Conservation (phyloP, 805 yeast genomes). For the Yamadazyma philogaea region DNA sequence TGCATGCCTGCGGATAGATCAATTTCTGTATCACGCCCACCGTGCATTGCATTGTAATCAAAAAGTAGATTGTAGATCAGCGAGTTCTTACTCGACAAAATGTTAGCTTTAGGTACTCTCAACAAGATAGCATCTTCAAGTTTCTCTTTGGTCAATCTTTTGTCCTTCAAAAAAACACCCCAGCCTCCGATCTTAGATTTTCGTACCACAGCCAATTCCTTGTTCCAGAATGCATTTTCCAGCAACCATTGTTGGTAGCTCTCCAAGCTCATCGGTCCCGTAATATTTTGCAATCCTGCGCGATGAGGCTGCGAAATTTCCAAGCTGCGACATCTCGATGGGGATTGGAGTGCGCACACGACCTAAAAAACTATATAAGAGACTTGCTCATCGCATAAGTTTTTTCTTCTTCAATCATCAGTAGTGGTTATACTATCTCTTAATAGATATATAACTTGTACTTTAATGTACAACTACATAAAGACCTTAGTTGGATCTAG, state of each 20-base stretch:
- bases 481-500: slow-evolving; percentile 37
- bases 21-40: slow-evolving; percentile 23
- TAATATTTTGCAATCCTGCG: slow-evolving; percentile 4
- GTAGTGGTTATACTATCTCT: slow-evolving; percentile 81
- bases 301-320: slow-evolving; percentile 11
- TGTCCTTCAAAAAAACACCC: slow-evolving; percentile 62
- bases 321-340: background rate
- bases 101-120: slow-evolving; percentile 58
- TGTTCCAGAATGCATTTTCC: slow-evolving; percentile 53
- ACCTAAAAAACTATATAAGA: slow-evolving; percentile 4
- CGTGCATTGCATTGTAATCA: slow-evolving; percentile 39
- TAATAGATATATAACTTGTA: slow-evolving; percentile 53
- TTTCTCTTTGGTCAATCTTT: slow-evolving; percentile 18
- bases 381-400: slow-evolving; percentile 21
- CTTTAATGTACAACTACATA: slow-evolving; percentile 36
- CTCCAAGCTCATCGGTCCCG: background rate
- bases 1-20: slow-evolving; percentile 52
- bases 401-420: slow-evolving; percentile 45
- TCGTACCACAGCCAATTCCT: slow-evolving; percentile 18
- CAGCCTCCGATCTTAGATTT: slow-evolving; percentile 50
- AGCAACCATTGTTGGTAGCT: slow-evolving; percentile 46
- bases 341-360: slow-evolving; percentile 3
- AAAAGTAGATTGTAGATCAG: slow-evolving; percentile 61
- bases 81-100: slow-evolving; percentile 58
- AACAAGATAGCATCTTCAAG: slow-evolving; percentile 33